phyloP scores from a whole-genome alignment of 2,329 filamentous ascomycete species.

The Cladobotryum mycophilum region DNA sequence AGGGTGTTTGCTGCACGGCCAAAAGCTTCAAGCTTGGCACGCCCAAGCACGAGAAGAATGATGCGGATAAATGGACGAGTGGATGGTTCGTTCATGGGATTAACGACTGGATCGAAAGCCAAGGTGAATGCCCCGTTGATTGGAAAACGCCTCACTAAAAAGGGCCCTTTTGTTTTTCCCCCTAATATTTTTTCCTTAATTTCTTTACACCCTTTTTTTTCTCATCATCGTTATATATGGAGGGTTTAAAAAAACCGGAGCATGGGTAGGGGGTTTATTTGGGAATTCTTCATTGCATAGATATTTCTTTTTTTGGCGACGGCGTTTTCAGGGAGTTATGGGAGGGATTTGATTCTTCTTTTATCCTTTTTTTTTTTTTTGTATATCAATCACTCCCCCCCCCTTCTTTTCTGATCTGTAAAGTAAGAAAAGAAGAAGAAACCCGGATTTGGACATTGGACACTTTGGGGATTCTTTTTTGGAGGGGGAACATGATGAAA shows the following conservation, averaged over 20 bases:
- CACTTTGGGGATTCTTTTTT: too few relatives aligned
- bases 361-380: too few relatives aligned
- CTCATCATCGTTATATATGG: neutral
- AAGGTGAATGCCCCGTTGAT: slow-evolving; percentile 35
- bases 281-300: too few relatives aligned
- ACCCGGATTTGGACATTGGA: too few relatives aligned
- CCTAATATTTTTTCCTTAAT: neutral
- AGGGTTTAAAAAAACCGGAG: neutral
- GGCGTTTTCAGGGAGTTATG: neutral
- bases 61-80: slow-evolving; percentile 31
- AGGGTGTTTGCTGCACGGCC: slow-evolving; percentile 38
- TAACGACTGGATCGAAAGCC: slow-evolving; percentile 40
- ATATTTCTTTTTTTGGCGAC: too few relatives aligned
- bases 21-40: slow-evolving; percentile 39
- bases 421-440: too few relatives aligned
- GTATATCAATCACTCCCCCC: too few relatives aligned
- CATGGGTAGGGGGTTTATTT: too few relatives aligned
- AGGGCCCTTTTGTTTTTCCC: neutral
- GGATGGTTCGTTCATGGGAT: slow-evolving; percentile 44
- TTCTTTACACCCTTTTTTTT: slow-evolving; percentile 13
- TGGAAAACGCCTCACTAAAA: slow-evolving; percentile 33
- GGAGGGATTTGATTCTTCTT: too few relatives aligned
- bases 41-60: slow-evolving; percentile 27
- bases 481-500: too few relatives aligned
- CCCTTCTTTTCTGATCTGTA: too few relatives aligned